These are phyloP conservation scores for Pichia sp. DNA, from an alignment of 1,139 yeast species.

Conservation along the genomic window DNA sequence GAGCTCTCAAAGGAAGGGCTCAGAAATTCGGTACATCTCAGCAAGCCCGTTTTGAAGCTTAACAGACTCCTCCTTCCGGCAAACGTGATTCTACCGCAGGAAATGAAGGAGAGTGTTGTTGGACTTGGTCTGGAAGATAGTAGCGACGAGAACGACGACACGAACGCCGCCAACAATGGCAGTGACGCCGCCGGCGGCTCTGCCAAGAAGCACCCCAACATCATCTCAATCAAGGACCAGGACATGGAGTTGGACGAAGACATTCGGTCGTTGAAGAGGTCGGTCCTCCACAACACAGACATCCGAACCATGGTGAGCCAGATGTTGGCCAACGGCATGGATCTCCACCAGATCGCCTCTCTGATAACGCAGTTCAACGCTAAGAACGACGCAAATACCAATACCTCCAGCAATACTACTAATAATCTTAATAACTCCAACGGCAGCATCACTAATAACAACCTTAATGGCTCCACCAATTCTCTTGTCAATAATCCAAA, in stretches of 20 bases:
- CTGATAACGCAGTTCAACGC: conserved; percentile 28
- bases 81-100: conserved; percentile 53
- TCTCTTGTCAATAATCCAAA: not conserved
- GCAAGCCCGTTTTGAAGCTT: conserved; percentile 42
- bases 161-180: too few relatives aligned
- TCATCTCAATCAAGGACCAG: conserved; percentile 2
- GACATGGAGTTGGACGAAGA: conserved; percentile 6
- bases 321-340: conserved; percentile 34
- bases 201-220: not conserved
- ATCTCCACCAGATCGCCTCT: conserved; percentile 29
- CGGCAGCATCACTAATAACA: conserved; percentile 8
- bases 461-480: conserved; percentile 2
- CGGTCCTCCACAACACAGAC: conserved; percentile 29
- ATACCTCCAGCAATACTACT: conserved; percentile 5
- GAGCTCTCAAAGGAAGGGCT: conserved; percentile 62
- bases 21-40: conserved; percentile 37
- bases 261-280: conserved; percentile 13
- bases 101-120: conserved; percentile 34
- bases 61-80: conserved; percentile 47
- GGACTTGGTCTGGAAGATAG: not conserved
- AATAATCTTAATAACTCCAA: not conserved
- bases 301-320: conserved; percentile 32
- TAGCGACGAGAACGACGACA: conserved; percentile 16
- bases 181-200: not conserved
- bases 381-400: conserved; percentile 11